Percentiles rank a stretch among this genome's conserved stretches.
phyloP scores from a whole-genome alignment of 2,329 filamentous ascomycete species.

The Sclerotiophoma versabilis region DNA sequence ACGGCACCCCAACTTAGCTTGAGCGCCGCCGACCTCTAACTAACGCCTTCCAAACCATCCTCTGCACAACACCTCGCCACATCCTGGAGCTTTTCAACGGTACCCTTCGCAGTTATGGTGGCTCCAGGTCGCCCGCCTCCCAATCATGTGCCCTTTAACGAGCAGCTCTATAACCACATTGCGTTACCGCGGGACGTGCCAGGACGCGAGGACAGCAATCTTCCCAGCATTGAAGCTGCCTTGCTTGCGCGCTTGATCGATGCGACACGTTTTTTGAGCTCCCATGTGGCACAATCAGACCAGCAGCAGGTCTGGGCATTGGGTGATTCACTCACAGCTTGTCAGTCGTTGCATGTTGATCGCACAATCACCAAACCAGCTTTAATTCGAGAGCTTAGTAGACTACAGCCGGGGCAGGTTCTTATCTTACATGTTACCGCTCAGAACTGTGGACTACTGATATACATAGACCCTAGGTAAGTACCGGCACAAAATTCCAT shows the following conservation, averaged over 20 bases:
- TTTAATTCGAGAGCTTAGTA: conserved; percentile 28
- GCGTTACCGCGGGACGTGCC: conserved; percentile 51
- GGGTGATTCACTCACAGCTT: conserved; percentile 23
- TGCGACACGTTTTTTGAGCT: conserved; percentile 28
- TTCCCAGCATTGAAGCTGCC: conserved; percentile 34
- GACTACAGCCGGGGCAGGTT: conserved; percentile 26
- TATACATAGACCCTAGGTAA: conserved; percentile 48
- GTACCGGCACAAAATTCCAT: conserved; percentile 21
- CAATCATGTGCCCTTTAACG: conserved; percentile 19
- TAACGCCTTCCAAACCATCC: neutral
- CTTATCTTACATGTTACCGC: conserved; percentile 56
- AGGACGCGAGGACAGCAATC: conserved; percentile 40
- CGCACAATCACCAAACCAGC: conserved; percentile 32
- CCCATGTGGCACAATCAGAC: conserved; percentile 17
- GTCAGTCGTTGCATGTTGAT: conserved; percentile 30
- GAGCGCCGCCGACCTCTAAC: neutral
- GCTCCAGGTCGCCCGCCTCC: neutral
- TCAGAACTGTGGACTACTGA: conserved; percentile 59
- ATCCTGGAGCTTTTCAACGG: neutral
- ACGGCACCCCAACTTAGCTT: neutral
- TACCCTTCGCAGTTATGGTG: conserved; percentile 26
- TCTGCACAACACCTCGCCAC: neutral
- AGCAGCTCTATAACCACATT: conserved; percentile 47
- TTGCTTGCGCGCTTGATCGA: conserved; percentile 40
- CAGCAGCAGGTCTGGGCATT: conserved; percentile 22